phyloP scores from a whole-genome alignment of 495 filamentous ascomycete genomes.

The Penicillium mononematosum region DNA sequence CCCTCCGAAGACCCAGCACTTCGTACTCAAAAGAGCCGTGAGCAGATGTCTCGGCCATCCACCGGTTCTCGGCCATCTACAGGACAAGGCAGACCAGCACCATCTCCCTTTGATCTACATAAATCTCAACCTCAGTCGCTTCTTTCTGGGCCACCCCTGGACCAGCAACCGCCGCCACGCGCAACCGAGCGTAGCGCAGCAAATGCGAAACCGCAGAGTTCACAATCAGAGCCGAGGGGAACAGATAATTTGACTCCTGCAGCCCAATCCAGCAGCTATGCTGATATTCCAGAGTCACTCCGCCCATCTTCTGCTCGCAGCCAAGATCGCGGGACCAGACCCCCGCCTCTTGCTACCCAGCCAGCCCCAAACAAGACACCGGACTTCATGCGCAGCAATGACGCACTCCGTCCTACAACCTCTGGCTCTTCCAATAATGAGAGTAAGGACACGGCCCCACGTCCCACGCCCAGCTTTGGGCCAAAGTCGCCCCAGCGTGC shows the following conservation, averaged over 20 bases:
- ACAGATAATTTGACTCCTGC: slow-evolving; percentile 28
- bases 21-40: slow-evolving; percentile 48
- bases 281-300: slow-evolving; percentile 20
- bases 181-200: slow-evolving; percentile 26
- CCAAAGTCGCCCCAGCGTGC: slow-evolving; percentile 31
- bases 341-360: slow-evolving; percentile 16
- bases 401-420: slow-evolving; percentile 35
- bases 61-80: slow-evolving; percentile 31
- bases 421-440: slow-evolving; percentile 31
- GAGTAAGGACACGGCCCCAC: slow-evolving; percentile 18
- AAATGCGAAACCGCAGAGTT: slow-evolving; percentile 23
- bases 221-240: slow-evolving; percentile 26
- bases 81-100: slow-evolving; percentile 26
- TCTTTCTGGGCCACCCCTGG: slow-evolving; percentile 21
- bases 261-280: slow-evolving; percentile 17
- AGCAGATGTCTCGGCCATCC: slow-evolving; percentile 45
- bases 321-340: slow-evolving; percentile 23
- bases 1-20: slow-evolving; percentile 43
- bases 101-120: slow-evolving; percentile 21
- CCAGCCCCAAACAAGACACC: slow-evolving; percentile 21
- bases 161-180: slow-evolving; percentile 32
- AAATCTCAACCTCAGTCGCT: slow-evolving; percentile 9
- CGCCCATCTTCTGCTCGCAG: slow-evolving; percentile 35
- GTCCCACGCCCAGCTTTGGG: slow-evolving; percentile 27
- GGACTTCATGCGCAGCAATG: slow-evolving; percentile 28